Conservation (phyloP, 768 basidiomycete species). For the Russula emetica region DNA sequence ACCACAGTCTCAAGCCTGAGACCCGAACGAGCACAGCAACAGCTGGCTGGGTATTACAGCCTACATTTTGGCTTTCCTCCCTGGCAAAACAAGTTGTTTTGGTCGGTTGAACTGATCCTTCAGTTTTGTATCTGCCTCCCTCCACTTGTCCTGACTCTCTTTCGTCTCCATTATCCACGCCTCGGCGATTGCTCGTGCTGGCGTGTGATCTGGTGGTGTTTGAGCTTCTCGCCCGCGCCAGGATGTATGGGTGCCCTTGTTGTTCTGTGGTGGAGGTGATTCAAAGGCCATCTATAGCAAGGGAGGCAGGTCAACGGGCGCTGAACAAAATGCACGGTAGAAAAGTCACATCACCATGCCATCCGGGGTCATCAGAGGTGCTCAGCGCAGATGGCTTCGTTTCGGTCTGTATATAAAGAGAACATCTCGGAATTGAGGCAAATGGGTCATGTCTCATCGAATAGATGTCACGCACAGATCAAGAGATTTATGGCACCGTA, state of each 20-base stretch:
- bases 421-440: constrained; percentile 26
- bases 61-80: constrained; percentile 29
- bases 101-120: constrained; percentile 44
- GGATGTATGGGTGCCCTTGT: constrained; percentile 24
- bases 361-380: constrained; percentile 23
- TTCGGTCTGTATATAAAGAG: constrained; percentile 27
- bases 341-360: constrained; percentile 20
- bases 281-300: constrained; percentile 29
- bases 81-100: constrained; percentile 44
- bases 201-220: constrained; percentile 35
- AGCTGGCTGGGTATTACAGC: constrained; percentile 18
- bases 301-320: neutral
- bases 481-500: constrained; percentile 29
- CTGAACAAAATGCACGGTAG: constrained; percentile 2
- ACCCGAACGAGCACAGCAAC: constrained; percentile 13
- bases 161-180: constrained; percentile 62
- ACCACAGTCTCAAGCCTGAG: constrained; percentile 3
- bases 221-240: constrained; percentile 19
- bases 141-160: constrained; percentile 59
- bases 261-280: constrained; percentile 27
- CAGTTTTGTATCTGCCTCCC: constrained; percentile 47
- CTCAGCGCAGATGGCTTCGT: constrained; percentile 15
- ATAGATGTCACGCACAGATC: constrained; percentile 28
- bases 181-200: constrained; percentile 61
- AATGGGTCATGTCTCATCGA: constrained; percentile 24